phyloP scores from a whole-genome alignment of 2,329 filamentous ascomycete genomes.

The Phialophora tarda region DNA sequence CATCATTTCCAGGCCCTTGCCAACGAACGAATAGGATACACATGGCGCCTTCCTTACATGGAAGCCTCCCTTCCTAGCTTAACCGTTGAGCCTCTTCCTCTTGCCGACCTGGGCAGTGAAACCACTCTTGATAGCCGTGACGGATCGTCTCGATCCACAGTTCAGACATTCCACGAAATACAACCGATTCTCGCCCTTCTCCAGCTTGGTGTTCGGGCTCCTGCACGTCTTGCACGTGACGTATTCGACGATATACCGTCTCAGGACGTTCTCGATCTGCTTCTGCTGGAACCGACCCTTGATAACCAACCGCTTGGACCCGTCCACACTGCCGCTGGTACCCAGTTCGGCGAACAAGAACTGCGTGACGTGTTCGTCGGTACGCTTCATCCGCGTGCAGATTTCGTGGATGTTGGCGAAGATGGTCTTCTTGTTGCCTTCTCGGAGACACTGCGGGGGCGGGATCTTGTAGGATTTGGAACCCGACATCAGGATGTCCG shows the following conservation, averaged over 20 bases:
- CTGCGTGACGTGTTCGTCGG: constrained; percentile 94
- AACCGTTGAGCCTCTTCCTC: constrained; percentile 91
- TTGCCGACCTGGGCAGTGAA: constrained; percentile 99
- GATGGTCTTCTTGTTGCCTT: constrained; percentile 99
- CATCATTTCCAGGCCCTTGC: background rate
- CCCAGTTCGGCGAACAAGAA: constrained; percentile 98
- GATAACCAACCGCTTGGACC: constrained; percentile 90
- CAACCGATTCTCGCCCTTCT: constrained; percentile 98
- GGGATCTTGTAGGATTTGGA: constrained; percentile 99
- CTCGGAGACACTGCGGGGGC: constrained; percentile 95
- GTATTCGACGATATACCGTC: constrained; percentile 87
- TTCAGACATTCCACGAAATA: constrained; percentile 99
- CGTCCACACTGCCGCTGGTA: constrained; percentile 94
- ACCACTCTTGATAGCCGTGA: constrained; percentile 99
- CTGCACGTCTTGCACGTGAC: constrained; percentile 99
- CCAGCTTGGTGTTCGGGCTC: constrained; percentile 91
- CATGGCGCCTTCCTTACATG: background rate
- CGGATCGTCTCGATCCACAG: constrained; percentile 80
- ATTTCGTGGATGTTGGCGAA: constrained; percentile 99
- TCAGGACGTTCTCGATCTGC: constrained; percentile 95
- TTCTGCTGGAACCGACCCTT: constrained; percentile 99
- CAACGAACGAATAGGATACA: background rate
- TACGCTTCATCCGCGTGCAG: constrained; percentile 99
- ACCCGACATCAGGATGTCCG: constrained; percentile 86
- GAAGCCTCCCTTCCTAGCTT: constrained; percentile 43